Conservation (phyloP, 2,329 filamentous ascomycete genomes). For the Paradendryphiella salina region DNA sequence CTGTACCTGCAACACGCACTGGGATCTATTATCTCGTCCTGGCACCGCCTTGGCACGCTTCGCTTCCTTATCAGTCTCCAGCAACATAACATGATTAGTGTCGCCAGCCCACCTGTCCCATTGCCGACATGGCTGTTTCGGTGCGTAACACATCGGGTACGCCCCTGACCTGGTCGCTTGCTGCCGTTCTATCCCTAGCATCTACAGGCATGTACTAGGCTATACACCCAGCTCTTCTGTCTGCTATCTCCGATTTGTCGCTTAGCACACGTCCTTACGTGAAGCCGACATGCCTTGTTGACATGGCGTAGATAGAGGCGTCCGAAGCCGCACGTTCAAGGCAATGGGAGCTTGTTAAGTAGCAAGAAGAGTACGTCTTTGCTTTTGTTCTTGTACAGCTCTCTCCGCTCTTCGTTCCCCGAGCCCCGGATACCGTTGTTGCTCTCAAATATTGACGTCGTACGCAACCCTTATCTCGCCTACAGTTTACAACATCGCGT, state of each 20-base stretch:
- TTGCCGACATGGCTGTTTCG: slow-evolving; percentile 7
- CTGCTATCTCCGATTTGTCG: slow-evolving; percentile 16
- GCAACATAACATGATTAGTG: slow-evolving; percentile 10
- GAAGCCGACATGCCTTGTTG: slow-evolving; percentile 4
- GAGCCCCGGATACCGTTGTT: not conserved
- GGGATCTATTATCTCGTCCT: slow-evolving; percentile 11
- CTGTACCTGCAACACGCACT: slow-evolving; percentile 13
- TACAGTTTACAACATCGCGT: not conserved
- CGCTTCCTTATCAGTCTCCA: slow-evolving; percentile 16
- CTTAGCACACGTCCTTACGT: slow-evolving; percentile 24
- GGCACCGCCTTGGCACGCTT: not conserved
- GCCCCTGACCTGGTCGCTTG: not conserved
- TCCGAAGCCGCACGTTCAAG: not conserved
- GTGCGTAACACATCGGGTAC: not conserved
- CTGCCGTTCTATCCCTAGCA: not conserved
- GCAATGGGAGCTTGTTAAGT: not conserved
- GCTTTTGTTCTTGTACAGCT: not conserved
- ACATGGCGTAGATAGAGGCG: slow-evolving; percentile 17
- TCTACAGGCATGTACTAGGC: not conserved
- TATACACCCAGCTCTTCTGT: not conserved
- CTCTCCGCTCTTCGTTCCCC: not conserved
- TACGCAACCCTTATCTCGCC: not conserved
- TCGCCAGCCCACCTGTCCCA: slow-evolving; percentile 3
- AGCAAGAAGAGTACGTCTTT: not conserved
- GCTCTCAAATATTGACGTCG: not conserved